Base-by-base conservation (phyloP, 179 eudicot genomes). In the Beta macrorhiza region DNA sequence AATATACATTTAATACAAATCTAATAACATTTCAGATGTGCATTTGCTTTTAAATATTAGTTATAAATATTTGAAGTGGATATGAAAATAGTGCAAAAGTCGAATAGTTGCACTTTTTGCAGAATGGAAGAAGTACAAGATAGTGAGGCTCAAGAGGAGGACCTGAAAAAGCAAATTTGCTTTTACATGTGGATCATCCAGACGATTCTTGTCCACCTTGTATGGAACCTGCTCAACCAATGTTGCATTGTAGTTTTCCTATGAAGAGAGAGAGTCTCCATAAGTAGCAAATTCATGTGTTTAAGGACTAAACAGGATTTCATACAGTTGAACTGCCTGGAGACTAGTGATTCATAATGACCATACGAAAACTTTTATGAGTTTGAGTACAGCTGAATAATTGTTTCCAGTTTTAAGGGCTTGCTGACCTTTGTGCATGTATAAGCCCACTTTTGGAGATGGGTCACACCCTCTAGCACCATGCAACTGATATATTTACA, bases 141-240 rank as follows among this genome's bases (percentile, higher is more conserved):
- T 37, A 42, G 19, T 47, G 32, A 61, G 55, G 77, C 76, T 65
- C 25, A 81, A 78, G 64, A 74, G 75, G 5, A 65, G 42, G 79
- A 90, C 98, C 98, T 93, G 99, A 42, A 96, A 90, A 77, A 93
- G 98, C 76, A 96, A 88, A 91, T 92, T 96, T 72, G 99, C 86
- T 89, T 96, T 96, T 77, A 94, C 94, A 90, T 96, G 99, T 68
- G 99, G 99, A 85, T 96, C 99, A 88, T 96, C 99, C 56, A 96
- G 93, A 42, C 95, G 90, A 83, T 92, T 88, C 65, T 86, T 91
- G 86, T 96, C 99, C 88, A 94, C 98, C 83, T 51, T 85, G 82
- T 78, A 85, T 42, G 87, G 89, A 73, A 96, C 92, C 84, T 88
- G 91, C 80, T 87, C 86, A 52, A 95, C 88, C 85, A 96, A 73